Conservation (phyloP, 2,329 filamentous ascomycete species). For the Hymenoscyphus fructigenus region DNA sequence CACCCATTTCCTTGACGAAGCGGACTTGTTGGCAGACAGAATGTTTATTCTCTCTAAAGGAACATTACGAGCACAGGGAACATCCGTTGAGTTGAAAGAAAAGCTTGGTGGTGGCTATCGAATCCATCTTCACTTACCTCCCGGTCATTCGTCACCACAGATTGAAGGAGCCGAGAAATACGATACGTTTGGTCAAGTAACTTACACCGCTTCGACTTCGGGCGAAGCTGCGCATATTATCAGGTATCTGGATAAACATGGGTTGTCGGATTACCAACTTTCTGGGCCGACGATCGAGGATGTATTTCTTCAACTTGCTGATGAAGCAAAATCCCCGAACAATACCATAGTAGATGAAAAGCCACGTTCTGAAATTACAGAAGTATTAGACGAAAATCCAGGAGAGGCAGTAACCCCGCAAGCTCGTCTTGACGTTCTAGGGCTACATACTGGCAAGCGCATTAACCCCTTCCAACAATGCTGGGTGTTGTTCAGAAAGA, state of each 20-base stretch:
- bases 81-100: slow-evolving; percentile 83
- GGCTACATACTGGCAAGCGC: slow-evolving; percentile 65
- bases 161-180: slow-evolving; percentile 58
- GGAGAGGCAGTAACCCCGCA: neutral
- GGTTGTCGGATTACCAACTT: slow-evolving; percentile 77
- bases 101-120: slow-evolving; percentile 80
- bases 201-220: slow-evolving; percentile 71
- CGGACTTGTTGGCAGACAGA: slow-evolving; percentile 83
- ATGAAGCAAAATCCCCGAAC: slow-evolving; percentile 66
- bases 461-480: slow-evolving; percentile 71
- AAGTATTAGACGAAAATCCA: slow-evolving; percentile 18
- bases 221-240: slow-evolving; percentile 70
- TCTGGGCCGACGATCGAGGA: slow-evolving; percentile 90
- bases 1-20: slow-evolving; percentile 92
- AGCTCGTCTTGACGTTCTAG: slow-evolving; percentile 35
- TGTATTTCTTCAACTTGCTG: slow-evolving; percentile 82
- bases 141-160: slow-evolving; percentile 46
- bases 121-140: slow-evolving; percentile 68
- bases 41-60: slow-evolving; percentile 88
- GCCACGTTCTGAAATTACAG: slow-evolving; percentile 19
- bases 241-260: slow-evolving; percentile 61
- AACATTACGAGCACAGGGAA: slow-evolving; percentile 75
- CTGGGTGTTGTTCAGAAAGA: slow-evolving; percentile 73
- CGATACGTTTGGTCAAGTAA: slow-evolving; percentile 66
- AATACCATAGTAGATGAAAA: slow-evolving; percentile 18